Evolutionary conservation across 495 filamentous ascomycete species (phyloP).

Genomic region (Xylaria palmicola): DNA sequence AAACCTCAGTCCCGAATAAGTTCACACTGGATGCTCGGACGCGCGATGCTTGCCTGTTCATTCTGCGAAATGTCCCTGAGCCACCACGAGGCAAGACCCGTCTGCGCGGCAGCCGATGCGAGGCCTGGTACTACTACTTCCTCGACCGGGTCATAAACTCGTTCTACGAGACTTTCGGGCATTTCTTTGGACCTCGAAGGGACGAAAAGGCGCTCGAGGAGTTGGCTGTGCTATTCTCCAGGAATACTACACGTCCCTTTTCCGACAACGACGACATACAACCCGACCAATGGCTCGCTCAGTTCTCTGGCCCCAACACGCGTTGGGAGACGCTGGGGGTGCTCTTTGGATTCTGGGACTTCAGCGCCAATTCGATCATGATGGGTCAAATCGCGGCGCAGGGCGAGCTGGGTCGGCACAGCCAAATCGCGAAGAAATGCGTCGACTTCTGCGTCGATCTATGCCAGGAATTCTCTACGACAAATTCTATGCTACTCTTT

Average conservation of each 20-base stretch:
- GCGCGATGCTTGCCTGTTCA: conserved; percentile 40
- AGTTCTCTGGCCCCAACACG: conserved; percentile 51
- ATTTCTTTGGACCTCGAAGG: conserved; percentile 15
- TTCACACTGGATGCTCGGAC: conserved; percentile 5
- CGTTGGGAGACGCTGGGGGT: conserved; percentile 62
- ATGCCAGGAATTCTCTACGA: conserved; percentile 45
- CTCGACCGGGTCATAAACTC: conserved; percentile 9
- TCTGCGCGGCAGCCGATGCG: conserved; percentile 10
- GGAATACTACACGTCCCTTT: conserved; percentile 24
- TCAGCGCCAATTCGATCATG: conserved; percentile 6
- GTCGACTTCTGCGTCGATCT: conserved; percentile 47
- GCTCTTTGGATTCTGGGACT: conserved; percentile 49
- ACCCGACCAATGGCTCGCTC: conserved; percentile 29
- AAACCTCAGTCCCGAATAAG: not conserved
- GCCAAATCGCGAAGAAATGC: conserved; percentile 41
- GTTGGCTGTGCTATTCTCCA: conserved; percentile 22
- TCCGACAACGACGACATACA: conserved; percentile 37
- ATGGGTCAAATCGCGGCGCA: conserved; percentile 13
- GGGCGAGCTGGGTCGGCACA: conserved; percentile 17
- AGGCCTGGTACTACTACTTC: conserved; percentile 25
- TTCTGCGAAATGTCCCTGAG: conserved; percentile 44
- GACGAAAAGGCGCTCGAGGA: conserved; percentile 20
- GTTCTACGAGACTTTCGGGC: conserved; percentile 20
- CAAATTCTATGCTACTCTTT: conserved; percentile 50
- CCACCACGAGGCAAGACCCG: conserved; percentile 16